Evolutionary conservation across 352 stramenopile species (phyloP), one percentile per base, ranked within the genome.

Genomic region (Pythium scleroteichum): DNA sequence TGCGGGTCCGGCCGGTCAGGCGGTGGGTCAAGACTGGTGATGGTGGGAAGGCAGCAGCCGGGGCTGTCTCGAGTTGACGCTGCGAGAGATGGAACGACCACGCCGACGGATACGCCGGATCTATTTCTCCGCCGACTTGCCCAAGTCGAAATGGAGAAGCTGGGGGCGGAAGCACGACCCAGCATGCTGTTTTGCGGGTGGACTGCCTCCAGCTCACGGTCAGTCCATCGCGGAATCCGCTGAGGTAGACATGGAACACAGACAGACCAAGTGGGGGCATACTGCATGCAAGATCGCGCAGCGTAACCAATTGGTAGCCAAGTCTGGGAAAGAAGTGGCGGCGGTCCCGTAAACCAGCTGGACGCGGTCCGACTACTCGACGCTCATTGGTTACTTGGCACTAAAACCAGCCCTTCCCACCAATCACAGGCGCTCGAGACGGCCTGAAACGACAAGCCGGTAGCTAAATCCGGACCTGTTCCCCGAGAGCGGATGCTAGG

Each of bases 31-130:
- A 44, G 13, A 13, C 6, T 35, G 38, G 38, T 44, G 38, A 44
- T 20, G 14, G 38, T 44, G 13, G 13, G 38, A 44, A n/a, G 38
- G 38, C 14, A 4, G 7, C 38, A 44, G 38, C 38, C 38, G 38
- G 17, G 17, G 38, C 38, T 17, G 38, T 40, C 22, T 42, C 56
- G 47, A 63, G 56, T 64, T 64, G 56, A 64, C 56, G 41, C 47
- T 46, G 22, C 49, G 8, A 56, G 49, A 56, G 49, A 56, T 56
- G 54, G 54, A 62, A 62, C 54, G 54, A 62, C 20, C 54, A 49
- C 54, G 35, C 53, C 12, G 32, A 38, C 35, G 22, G 23, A 51
- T 46, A 64, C 56, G 56, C 56, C 56, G 56, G 56, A 64, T 64
- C 56, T 64, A 41, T 64, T 48, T 47, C 38, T 14, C 17, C 9